These are phyloP conservation scores for Arabis hirsuta DNA, from an alignment of 345 rosid genomes.

Conservation along the genomic window DNA sequence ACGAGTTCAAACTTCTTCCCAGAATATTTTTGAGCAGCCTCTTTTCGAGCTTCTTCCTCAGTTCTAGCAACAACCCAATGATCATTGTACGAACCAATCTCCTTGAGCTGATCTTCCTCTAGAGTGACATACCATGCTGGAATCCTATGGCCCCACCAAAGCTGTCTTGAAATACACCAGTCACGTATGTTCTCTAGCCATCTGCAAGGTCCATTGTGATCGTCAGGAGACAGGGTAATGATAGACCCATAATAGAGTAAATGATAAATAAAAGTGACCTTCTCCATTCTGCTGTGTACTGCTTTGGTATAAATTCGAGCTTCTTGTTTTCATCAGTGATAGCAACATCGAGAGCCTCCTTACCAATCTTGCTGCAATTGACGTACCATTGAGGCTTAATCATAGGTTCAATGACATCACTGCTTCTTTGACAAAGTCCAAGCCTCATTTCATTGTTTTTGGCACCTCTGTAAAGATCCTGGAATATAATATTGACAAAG, in stretches of 20 bases:
- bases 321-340: conserved; percentile 56
- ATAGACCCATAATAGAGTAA: conserved; percentile 35
- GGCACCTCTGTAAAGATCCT: conserved; percentile 83
- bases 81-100: conserved; percentile 76
- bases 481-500: conserved; percentile 15
- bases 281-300: conserved; percentile 91
- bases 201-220: conserved; percentile 50
- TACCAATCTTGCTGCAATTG: conserved; percentile 70
- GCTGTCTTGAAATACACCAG: conserved; percentile 97
- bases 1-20: conserved; percentile 73
- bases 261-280: conserved; percentile 55
- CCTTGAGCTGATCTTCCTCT: conserved; percentile 76
- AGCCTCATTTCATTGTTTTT: conserved; percentile 90
- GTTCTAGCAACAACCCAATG: conserved; percentile 88
- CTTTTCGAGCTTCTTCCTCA: conserved; percentile 65
- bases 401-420: conserved; percentile 86
- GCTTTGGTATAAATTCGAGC: conserved; percentile 86
- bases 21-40: conserved; percentile 60
- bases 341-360: conserved; percentile 82
- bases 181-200: conserved; percentile 98
- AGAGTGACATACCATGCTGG: conserved; percentile 92
- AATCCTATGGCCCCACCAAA: conserved; percentile 97
- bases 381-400: conserved; percentile 97
- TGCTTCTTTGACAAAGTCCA: conserved; percentile 82
- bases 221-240: conserved; percentile 28